Conservation (phyloP, 192 early-diverging fungal species). For the Haplosporangium gracile region DNA sequence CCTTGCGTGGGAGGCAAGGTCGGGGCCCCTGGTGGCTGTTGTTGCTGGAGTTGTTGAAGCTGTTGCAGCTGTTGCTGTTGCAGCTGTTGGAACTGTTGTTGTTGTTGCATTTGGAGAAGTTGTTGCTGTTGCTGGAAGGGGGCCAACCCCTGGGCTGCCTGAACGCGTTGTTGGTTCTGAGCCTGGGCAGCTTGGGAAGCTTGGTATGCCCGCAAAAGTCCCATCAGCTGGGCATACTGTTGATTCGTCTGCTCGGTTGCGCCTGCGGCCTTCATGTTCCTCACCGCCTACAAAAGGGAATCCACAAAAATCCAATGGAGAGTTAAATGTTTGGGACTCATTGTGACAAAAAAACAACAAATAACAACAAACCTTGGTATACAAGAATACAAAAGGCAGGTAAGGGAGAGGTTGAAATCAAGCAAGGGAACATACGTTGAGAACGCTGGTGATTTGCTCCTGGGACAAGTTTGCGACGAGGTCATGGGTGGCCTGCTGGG, state of each 20-base stretch:
- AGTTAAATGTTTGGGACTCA: background rate
- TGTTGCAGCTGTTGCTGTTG: conserved; percentile 58
- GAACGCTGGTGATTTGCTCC: conserved; percentile 45
- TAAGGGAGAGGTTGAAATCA: background rate
- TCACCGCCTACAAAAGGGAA: conserved; percentile 24
- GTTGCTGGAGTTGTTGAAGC: conserved; percentile 52
- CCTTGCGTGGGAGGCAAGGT: conserved; percentile 21
- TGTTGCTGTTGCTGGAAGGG: conserved; percentile 54
- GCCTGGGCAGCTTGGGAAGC: conserved; percentile 50
- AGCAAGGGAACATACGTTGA: conserved; percentile 30
- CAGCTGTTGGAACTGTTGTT: conserved; percentile 59
- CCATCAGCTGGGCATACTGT: conserved; percentile 79
- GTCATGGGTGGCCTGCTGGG: conserved; percentile 30
- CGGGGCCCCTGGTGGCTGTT: conserved; percentile 42
- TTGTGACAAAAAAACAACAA: background rate
- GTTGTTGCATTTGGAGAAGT: conserved; percentile 61
- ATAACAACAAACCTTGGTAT: background rate
- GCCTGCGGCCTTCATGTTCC: conserved; percentile 70
- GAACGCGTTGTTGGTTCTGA: conserved; percentile 33
- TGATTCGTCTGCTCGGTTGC: conserved; percentile 83
- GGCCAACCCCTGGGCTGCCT: conserved; percentile 37
- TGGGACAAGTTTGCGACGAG: conserved; percentile 51
- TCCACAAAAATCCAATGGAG: background rate
- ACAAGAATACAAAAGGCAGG: background rate
- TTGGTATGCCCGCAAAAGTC: conserved; percentile 65